A percentile compares a stretch with the other conserved stretches of the same genome.
Evolutionary conservation across 257 asterid genomes (phyloP).

Genomic region (Jacaranda copaia): DNA sequence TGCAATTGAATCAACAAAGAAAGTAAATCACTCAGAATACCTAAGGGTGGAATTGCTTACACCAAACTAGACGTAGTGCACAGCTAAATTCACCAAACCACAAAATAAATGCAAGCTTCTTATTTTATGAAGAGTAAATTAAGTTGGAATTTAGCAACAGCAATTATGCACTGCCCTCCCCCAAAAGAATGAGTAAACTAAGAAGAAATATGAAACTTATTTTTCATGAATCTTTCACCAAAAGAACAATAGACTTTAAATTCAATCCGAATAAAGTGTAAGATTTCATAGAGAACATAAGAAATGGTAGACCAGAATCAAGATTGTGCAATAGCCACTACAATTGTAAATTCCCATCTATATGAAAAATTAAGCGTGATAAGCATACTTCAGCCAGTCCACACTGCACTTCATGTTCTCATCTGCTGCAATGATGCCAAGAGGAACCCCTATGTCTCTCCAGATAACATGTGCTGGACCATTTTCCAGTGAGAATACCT

Average conservation of each 20-base stretch:
- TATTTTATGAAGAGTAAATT: too few relatives aligned
- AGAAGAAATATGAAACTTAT: too few relatives aligned
- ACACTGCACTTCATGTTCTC: constrained; percentile 55
- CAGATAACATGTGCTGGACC: constrained; percentile 76
- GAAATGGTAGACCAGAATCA: too few relatives aligned
- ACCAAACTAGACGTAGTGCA: background rate
- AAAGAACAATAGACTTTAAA: too few relatives aligned
- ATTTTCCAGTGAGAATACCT: constrained; percentile 80
- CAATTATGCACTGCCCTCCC: background rate
- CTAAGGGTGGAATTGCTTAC: too few relatives aligned
- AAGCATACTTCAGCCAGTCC: constrained; percentile 93
- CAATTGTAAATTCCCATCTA: background rate
- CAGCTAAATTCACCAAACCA: background rate
- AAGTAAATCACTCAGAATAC: too few relatives aligned
- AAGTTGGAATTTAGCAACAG: too few relatives aligned
- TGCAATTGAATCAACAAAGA: too few relatives aligned
- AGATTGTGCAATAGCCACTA: too few relatives aligned
- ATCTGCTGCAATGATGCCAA: constrained; percentile 49
- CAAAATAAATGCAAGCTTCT: background rate
- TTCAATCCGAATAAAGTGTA: too few relatives aligned
- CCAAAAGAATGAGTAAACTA: background rate
- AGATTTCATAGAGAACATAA: too few relatives aligned
- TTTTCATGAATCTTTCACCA: too few relatives aligned
- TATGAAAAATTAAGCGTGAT: constrained; percentile 21
- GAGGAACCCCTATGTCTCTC: constrained; percentile 63